Evolutionary conservation across 352 stramenopile species (phyloP), one percentile per base, ranked within the genome.

Genomic region (Plasmopara viticola): DNA sequence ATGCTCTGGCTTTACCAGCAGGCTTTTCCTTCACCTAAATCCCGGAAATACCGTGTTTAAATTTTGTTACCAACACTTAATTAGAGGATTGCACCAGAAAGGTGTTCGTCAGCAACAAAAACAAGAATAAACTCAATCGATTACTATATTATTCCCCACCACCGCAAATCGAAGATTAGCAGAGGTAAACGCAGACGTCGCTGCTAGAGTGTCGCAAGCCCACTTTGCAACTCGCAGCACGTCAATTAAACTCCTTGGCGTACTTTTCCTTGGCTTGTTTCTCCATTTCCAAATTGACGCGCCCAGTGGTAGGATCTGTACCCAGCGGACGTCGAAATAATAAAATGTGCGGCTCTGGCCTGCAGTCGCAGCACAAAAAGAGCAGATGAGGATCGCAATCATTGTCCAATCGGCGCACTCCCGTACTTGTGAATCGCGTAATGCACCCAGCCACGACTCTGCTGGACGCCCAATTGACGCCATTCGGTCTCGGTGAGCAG

Each of bases 281-380:
- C 60, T 98, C 86, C 52, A 99, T 82, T 52, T 90, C 76, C 2
- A 88, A 66, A 72, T 98, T 95, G 18, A 99, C 84, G 33, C 75
- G 82, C 34, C 95, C 96, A 37, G 91, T 98, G 9, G 95, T 88
- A 25, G 94, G 95, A 80, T 98, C 96, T 14, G 95, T 99, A 50
- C 97, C 97, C 8, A 99, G 76, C 13, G 95, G 95, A 52, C 97
- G 86, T 80, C 96, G 86, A 70, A 99, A 99, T 49, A 99, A 78
- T 67, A 99, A 86, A 79, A 99, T 99, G 70, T 99, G 96, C 43
- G 95, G 97, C 72, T 99, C 97, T 0, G 96, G 96, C 49, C 95
- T 97, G 56, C 29, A 60, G 38, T 39, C 17, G 42, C 18, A 41
- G 31, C 28, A 41, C 30, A 18, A 42, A 13, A 17, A 56, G n/a